phyloP scores from a whole-genome alignment of 2,329 filamentous ascomycete genomes.

The Aotearoamyces nothofagi region DNA sequence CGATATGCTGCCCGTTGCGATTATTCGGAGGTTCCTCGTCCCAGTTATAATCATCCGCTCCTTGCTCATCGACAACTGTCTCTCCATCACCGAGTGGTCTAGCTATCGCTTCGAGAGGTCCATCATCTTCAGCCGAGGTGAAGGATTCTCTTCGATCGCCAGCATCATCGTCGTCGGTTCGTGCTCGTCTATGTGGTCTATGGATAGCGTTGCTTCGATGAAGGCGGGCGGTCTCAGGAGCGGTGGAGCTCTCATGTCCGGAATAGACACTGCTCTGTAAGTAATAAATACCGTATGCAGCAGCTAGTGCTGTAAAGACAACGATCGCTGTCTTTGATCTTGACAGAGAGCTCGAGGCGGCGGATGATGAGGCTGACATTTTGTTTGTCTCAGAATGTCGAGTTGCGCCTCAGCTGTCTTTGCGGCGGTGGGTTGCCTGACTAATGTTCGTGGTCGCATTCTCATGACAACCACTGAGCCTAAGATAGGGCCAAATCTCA shows the following conservation, averaged over 20 bases:
- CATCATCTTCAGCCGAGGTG: not conserved
- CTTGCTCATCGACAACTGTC: slow-evolving; percentile 16
- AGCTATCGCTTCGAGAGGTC: slow-evolving; percentile 1
- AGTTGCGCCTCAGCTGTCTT: too few relatives aligned
- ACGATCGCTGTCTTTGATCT: slow-evolving; percentile 39
- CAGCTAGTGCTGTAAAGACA: slow-evolving; percentile 37
- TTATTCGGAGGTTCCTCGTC: slow-evolving; percentile 17
- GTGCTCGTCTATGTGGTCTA: slow-evolving; percentile 22
- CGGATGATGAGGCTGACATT: slow-evolving; percentile 26
- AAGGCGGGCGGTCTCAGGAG: slow-evolving; percentile 21
- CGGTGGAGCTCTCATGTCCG: slow-evolving; percentile 13
- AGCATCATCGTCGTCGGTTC: slow-evolving; percentile 14
- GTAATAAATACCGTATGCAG: slow-evolving; percentile 41
- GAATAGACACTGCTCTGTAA: slow-evolving; percentile 30
- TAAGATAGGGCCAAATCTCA: too few relatives aligned
- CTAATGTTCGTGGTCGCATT: too few relatives aligned
- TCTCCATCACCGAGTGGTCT: slow-evolving; percentile 17
- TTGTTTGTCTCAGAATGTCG: too few relatives aligned
- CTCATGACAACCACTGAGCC: too few relatives aligned
- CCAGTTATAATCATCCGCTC: slow-evolving; percentile 12
- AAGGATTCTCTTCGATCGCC: slow-evolving; percentile 19
- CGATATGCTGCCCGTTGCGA: slow-evolving; percentile 59
- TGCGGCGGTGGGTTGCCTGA: too few relatives aligned
- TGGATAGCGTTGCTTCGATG: slow-evolving; percentile 56
- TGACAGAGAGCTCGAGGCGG: slow-evolving; percentile 35